Conservation (phyloP, 805 yeast species). For the Teunomyces gatunensis region DNA sequence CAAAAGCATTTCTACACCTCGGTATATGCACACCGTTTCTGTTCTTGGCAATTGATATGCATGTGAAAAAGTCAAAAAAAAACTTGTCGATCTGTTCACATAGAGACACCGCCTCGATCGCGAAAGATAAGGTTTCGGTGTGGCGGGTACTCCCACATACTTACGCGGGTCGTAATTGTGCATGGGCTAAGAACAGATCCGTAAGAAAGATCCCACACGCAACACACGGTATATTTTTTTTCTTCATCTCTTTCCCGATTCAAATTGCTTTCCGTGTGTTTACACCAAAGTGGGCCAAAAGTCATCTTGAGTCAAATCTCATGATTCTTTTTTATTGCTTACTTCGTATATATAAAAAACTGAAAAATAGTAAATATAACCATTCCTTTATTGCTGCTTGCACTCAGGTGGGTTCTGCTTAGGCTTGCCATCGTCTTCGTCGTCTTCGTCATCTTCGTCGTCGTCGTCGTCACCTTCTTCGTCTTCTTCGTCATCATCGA, state of each 20-base stretch:
- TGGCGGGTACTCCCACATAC: not conserved
- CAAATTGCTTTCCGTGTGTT: too few relatives aligned
- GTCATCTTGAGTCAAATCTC: too few relatives aligned
- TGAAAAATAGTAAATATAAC: not conserved
- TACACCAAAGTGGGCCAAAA: too few relatives aligned
- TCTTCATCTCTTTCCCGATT: too few relatives aligned
- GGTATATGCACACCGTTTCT: constrained; percentile 1
- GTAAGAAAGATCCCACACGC: too few relatives aligned
- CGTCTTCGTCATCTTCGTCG: constrained; percentile 60
- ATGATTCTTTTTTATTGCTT: too few relatives aligned
- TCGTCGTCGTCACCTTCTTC: constrained; percentile 63
- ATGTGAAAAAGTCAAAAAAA: not conserved
- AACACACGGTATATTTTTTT: too few relatives aligned
- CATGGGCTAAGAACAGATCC: too few relatives aligned
- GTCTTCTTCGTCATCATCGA: constrained; percentile 60
- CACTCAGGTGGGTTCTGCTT: constrained; percentile 74
- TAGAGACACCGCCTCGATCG: not conserved
- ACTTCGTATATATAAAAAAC: not conserved
- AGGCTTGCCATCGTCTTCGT: constrained; percentile 58
- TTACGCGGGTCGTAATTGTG: too few relatives aligned
- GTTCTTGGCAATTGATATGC: not conserved
- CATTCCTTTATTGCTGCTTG: constrained; percentile 52
- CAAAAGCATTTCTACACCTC: not conserved
- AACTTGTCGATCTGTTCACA: not conserved
- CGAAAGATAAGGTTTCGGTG: not conserved